Evolutionary conservation across 2,329 filamentous ascomycete genomes (phyloP).

Genomic region (Clathrospora elynae): DNA sequence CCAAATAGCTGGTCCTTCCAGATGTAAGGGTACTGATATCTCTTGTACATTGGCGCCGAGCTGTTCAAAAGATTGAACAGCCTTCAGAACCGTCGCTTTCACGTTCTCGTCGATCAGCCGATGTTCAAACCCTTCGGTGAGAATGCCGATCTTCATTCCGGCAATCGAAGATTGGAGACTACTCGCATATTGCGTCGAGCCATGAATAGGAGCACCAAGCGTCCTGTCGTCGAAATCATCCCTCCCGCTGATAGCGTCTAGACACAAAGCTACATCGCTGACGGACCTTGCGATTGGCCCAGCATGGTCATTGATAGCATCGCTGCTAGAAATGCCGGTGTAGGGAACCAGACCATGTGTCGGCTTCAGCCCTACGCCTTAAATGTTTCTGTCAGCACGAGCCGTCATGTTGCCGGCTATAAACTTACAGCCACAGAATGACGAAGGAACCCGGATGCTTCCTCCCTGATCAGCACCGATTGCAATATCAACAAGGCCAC

Average conservation of each 20-base stretch:
- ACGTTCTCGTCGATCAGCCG: slow-evolving; percentile 48
- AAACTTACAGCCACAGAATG: slow-evolving; percentile 43
- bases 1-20: slow-evolving; percentile 48
- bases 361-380: slow-evolving; percentile 49
- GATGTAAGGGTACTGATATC: slow-evolving; percentile 37
- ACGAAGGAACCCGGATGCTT: slow-evolving; percentile 47
- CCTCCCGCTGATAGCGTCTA: slow-evolving; percentile 39
- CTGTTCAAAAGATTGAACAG: slow-evolving; percentile 47
- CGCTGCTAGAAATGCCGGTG: slow-evolving; percentile 51
- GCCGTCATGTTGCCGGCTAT: background rate
- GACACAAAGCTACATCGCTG: slow-evolving; percentile 28
- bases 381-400: no score
- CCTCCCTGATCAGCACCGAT: slow-evolving; percentile 51
- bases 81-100: slow-evolving; percentile 48
- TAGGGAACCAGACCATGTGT: slow-evolving; percentile 58
- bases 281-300: slow-evolving; percentile 41
- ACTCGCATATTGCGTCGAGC: slow-evolving; percentile 27
- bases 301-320: slow-evolving; percentile 52
- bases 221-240: slow-evolving; percentile 41
- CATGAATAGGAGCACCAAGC: slow-evolving; percentile 33
- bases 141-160: slow-evolving; percentile 35
- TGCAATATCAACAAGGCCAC: slow-evolving; percentile 45
- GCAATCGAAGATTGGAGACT: slow-evolving; percentile 20
- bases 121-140: slow-evolving; percentile 35
- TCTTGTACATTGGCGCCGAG: slow-evolving; percentile 55